Evolutionary conservation across 2,329 filamentous ascomycete genomes (phyloP).

Genomic region (Hypoxylon sp.): DNA sequence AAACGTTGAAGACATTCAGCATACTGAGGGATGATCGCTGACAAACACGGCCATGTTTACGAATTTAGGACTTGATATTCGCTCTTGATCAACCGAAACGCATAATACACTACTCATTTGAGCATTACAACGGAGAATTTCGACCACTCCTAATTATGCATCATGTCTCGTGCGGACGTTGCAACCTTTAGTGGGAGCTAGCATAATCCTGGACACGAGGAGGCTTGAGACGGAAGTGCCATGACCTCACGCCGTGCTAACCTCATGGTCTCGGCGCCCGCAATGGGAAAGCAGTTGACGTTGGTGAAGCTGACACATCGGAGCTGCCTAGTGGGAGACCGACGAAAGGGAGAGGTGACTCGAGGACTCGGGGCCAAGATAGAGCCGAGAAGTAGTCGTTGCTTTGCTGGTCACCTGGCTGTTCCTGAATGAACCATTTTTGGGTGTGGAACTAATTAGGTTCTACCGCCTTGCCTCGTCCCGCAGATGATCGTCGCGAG

Average conservation of each 20-base stretch:
- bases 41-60: conserved; percentile 29
- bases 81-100: conserved; percentile 28
- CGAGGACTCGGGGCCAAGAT: conserved; percentile 24
- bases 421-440: conserved; percentile 26
- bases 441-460: conserved; percentile 23
- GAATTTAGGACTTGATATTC: conserved; percentile 47
- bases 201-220: conserved; percentile 35
- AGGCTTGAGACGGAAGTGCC: conserved; percentile 27
- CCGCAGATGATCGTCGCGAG: conserved; percentile 18
- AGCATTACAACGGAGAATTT: conserved; percentile 31
- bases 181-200: conserved; percentile 31
- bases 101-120: conserved; percentile 37
- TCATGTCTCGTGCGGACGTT: conserved; percentile 31
- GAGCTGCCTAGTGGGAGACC: conserved; percentile 28
- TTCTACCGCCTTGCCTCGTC: conserved; percentile 31
- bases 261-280: conserved; percentile 19
- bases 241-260: conserved; percentile 28
- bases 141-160: conserved; percentile 32
- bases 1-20: conserved; percentile 20
- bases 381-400: conserved; percentile 29
- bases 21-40: conserved; percentile 29
- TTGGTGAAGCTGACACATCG: conserved; percentile 23
- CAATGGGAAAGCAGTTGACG: conserved; percentile 18
- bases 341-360: conserved; percentile 17
- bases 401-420: conserved; percentile 31